Base-by-base conservation (phyloP, 352 stramenopile genomes). In the Phytopythium sindhum region DNA sequence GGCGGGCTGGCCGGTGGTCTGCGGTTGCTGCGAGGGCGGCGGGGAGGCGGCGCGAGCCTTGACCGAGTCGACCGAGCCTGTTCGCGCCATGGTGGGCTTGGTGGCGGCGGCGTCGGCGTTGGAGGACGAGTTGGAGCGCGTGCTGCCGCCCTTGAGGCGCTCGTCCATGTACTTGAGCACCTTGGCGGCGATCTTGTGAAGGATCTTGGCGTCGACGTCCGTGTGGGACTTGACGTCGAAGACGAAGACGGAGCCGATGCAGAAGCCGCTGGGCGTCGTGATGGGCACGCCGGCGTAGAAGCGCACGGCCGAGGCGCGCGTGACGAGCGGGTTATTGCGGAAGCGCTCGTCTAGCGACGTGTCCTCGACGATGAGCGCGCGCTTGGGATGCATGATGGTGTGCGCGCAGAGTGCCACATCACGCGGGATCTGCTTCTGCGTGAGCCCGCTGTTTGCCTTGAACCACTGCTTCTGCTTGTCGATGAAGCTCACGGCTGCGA, bases 151-250 rank as follows among this genome's bases (percentile, higher is more conserved):
- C 23, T 70, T 75, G 44, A 91, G 71, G n/a, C 83, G 74, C 64
- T 94, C 85, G 66, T 94, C 85, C 78, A 94, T 91, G 70, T 94
- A 94, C 67, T 94, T 94, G 28, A 94, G 75, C 57, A 94, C 85
- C 63, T 94, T 94, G 60, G 85, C 85, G 2, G 85, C 85, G 65
- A 94, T 94, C 67, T 94, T 94, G 73, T 92, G 84, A 44, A 94
- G 66, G 52, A 94, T 89, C 68, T 91, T 91, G 55, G 85, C 79
- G 66, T 94, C 85, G 35, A 91, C 82, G 21, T 90, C 72, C 29
- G 77, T 61, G 62, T 94, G 85, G 24, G 79, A 64, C 70, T 94
- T 94, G 68, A 94, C 85, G 61, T 94, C 85, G 39, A 94, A 94
- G 5, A 94, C 85, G 68, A 94, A 94, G 42, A 94, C 85, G 0